Evolutionary conservation across 2,329 filamentous ascomycete genomes (phyloP), one percentile per base, ranked within the genome.

Genomic region (Cadophora sp.): DNA sequence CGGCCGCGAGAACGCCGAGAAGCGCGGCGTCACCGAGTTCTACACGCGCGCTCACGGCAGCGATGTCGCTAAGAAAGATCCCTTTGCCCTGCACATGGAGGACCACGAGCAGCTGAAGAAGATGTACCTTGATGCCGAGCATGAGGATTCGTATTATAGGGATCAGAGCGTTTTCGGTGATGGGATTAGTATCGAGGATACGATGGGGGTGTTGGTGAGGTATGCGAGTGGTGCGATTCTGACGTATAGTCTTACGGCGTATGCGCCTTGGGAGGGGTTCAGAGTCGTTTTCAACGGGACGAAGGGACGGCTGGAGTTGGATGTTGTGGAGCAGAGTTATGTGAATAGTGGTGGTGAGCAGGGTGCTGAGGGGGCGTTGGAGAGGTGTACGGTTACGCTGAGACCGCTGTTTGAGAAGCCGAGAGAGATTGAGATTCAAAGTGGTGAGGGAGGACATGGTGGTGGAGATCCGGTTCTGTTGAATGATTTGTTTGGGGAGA

Each of bases 181-280:
- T 67, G 87, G 87, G 1, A 88, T 89, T 64, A 88, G 81, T 70
- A 89, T 89, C 66, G 87, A 89, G 74, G 87, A 89, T 71, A 89
- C 86, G 0, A 87, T 89, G 86, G 86, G 81, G 47, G 77, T 89
- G 27, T 79, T 89, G 55, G 84, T 89, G 24, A 79, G 82, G 60
- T 89, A 89, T 72, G 78, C 80, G 20, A 86, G 81, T 61, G 84
- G 85, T 2, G 85, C 85, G 0, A 82, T 86, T 30, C 77, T 89
- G 74, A 88, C 87, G 0, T 89, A 89, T 72, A 86, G 81, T 24
- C 77, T 87, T 13, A 85, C 83, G 0, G 87, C 87, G 0, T 89
- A 89, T 66, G 85, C 87, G 4, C 87, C 87, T 0, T 89, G 86
- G 85, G 86, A 88, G 68, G 86, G 86, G 0, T 87, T 87, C 76